phyloP scores from a whole-genome alignment of 2,329 filamentous ascomycete genomes.

The Aureobasidium melanogenum region DNA sequence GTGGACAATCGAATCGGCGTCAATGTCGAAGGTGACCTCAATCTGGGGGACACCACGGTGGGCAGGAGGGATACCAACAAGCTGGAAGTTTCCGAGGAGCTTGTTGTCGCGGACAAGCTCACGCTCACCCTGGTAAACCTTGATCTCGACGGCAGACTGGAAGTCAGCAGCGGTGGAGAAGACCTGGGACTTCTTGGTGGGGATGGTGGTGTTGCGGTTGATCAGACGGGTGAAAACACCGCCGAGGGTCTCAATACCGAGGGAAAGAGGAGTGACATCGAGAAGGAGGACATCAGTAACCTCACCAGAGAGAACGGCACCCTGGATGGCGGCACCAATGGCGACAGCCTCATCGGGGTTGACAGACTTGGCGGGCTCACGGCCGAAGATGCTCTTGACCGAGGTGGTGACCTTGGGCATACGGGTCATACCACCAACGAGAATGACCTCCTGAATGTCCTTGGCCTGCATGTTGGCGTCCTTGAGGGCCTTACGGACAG shows the following conservation, averaged over 20 bases:
- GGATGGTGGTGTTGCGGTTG: slow-evolving; percentile 44
- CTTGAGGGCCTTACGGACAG: slow-evolving; percentile 93
- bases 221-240: slow-evolving; percentile 98
- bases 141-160: slow-evolving; percentile 89
- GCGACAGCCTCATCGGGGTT: slow-evolving; percentile 99
- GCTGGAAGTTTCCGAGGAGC: slow-evolving; percentile 97
- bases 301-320: slow-evolving; percentile 97
- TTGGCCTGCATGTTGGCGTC: slow-evolving; percentile 80
- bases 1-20: slow-evolving; percentile 99
- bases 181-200: slow-evolving; percentile 15
- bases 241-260: slow-evolving; percentile 99
- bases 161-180: slow-evolving; percentile 8
- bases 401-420: slow-evolving; percentile 69
- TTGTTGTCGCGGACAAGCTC: slow-evolving; percentile 99
- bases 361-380: slow-evolving; percentile 99
- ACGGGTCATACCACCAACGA: slow-evolving; percentile 98
- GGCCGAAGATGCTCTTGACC: slow-evolving; percentile 90
- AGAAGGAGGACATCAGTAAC: slow-evolving; percentile 92
- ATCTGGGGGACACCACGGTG: slow-evolving; percentile 92
- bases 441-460: slow-evolving; percentile 94
- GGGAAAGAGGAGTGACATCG: slow-evolving; percentile 90
- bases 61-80: slow-evolving; percentile 57
- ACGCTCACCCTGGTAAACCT: slow-evolving; percentile 99
- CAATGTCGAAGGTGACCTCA: slow-evolving; percentile 97
- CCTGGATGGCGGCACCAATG: slow-evolving; percentile 97